A percentile compares a stretch with the other conserved stretches of the same genome.
Conservation (phyloP, 805 yeast genomes). For the Starmerella bacillaris region DNA sequence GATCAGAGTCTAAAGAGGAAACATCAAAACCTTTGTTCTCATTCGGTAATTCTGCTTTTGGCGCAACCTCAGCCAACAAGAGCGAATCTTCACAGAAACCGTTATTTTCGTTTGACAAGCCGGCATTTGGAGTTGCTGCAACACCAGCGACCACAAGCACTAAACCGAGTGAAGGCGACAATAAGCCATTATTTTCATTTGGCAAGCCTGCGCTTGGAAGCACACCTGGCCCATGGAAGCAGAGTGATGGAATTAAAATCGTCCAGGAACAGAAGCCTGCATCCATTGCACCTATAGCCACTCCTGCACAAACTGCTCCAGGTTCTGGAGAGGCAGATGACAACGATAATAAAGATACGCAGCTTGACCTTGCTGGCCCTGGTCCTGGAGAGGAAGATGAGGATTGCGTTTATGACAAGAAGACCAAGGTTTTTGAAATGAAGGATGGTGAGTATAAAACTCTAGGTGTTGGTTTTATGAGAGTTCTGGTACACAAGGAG, state of each 20-base stretch:
- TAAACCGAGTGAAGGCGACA: conserved; percentile 2
- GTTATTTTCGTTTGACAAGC: conserved; percentile 2
- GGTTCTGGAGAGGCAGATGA: neutral
- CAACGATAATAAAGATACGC: conserved; percentile 23
- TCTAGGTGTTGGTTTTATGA: conserved; percentile 65
- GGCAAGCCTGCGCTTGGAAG: conserved; percentile 6
- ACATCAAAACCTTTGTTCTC: conserved; percentile 11
- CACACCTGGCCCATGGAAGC: conserved; percentile 12
- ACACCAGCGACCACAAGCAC: neutral
- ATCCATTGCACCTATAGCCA: neutral
- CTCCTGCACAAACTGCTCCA: neutral
- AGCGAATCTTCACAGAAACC: conserved; percentile 2
- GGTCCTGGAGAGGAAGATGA: conserved; percentile 82
- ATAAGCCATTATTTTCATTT: conserved; percentile 13
- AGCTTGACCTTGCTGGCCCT: conserved; percentile 34
- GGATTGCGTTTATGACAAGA: conserved; percentile 39
- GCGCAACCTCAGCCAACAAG: conserved; percentile 5
- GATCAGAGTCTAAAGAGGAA: neutral
- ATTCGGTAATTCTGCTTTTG: conserved; percentile 8
- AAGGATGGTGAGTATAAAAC: conserved; percentile 28
- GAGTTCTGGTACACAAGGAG: conserved; percentile 43
- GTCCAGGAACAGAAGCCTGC: conserved; percentile 3
- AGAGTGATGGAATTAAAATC: conserved; percentile 11
- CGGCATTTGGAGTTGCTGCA: conserved; percentile 14
- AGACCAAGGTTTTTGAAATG: conserved; percentile 52